These are phyloP conservation scores for Parietichytrium sp. DNA, from an alignment of 108 stramenopile species.

Conservation along the genomic window DNA sequence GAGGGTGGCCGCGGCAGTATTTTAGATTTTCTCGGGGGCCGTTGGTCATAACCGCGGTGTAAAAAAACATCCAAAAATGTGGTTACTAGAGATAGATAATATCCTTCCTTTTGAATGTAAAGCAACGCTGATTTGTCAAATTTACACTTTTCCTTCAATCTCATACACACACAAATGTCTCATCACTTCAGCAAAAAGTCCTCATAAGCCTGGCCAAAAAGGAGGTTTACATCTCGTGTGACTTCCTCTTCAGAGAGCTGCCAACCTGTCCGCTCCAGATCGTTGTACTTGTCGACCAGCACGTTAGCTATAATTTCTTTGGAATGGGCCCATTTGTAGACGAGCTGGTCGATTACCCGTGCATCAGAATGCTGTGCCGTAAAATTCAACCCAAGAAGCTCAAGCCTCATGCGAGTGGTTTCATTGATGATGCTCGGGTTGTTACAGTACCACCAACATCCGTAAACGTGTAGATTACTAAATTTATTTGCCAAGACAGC, in stretches of 20 bases:
- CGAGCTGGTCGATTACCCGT: constrained; percentile 79
- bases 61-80: too few relatives aligned
- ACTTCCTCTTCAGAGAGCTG: constrained; percentile 62
- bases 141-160: too few relatives aligned
- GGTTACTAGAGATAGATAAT: too few relatives aligned
- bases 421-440: constrained; percentile 79
- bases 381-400: constrained; percentile 81
- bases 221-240: constrained; percentile 64
- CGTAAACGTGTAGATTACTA: constrained; percentile 82
- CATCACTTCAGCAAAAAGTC: constrained; percentile 70
- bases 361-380: constrained; percentile 83
- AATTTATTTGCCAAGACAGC: constrained; percentile 80
- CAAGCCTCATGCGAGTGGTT: constrained; percentile 79
- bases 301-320: constrained; percentile 73
- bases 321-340: constrained; percentile 90
- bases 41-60: too few relatives aligned
- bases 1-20: too few relatives aligned
- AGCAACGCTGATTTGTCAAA: too few relatives aligned
- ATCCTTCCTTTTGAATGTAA: too few relatives aligned
- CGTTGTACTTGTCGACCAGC: constrained; percentile 65
- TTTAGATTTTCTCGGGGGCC: too few relatives aligned
- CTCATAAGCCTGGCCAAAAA: constrained; percentile 79
- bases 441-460: constrained; percentile 85
- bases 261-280: constrained; percentile 64
- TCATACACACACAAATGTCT: too few relatives aligned